A percentile compares a stretch with the other conserved stretches of the same genome.
These are phyloP conservation scores for Stromatinia cepivora DNA, from an alignment of 2,329 filamentous ascomycete genomes.

Conservation along the genomic window DNA sequence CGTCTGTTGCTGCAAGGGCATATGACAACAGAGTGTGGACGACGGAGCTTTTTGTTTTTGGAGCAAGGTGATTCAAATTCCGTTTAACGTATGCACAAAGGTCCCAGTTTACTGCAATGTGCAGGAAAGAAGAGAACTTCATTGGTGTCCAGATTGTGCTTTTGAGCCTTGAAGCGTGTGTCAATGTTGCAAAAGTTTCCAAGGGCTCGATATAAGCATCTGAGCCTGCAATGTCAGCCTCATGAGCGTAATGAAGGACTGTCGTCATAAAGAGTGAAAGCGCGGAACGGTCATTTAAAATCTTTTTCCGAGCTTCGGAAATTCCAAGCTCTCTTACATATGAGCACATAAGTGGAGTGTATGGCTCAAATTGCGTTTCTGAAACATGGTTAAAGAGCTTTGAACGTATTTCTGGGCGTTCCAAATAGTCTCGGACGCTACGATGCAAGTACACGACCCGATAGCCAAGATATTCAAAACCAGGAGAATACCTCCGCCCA, in stretches of 20 bases:
- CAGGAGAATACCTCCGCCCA: neutral
- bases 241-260: neutral
- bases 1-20: neutral
- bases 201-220: neutral
- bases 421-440: neutral
- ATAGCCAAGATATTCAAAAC: neutral
- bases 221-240: neutral
- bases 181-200: neutral
- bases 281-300: accelerated
- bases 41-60: neutral
- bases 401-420: neutral
- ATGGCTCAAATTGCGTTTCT: neutral
- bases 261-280: neutral
- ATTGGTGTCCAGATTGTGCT: neutral
- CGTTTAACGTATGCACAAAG: neutral
- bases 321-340: neutral
- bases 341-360: neutral
- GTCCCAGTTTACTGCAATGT: neutral
- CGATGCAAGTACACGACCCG: neutral
- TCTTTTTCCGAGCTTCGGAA: neutral
- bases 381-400: neutral
- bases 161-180: neutral
- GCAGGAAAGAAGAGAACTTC: neutral
- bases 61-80: neutral
- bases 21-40: neutral